Percentiles rank a stretch among this genome's conserved stretches.
phyloP scores from a whole-genome alignment of 441 rosid species.

The Omphalea diandra region DNA sequence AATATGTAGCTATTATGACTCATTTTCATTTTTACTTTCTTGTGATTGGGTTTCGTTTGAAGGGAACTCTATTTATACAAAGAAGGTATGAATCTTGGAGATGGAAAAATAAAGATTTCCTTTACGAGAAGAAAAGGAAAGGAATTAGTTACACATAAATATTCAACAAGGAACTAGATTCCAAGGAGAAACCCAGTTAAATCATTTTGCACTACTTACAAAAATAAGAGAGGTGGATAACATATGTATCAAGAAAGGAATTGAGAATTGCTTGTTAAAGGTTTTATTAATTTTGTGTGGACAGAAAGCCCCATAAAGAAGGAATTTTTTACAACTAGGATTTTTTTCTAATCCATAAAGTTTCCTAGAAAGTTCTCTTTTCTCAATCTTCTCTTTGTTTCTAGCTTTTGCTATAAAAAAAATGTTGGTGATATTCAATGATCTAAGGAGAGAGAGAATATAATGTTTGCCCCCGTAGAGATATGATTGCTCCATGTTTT shows the following conservation, averaged over 20 bases:
- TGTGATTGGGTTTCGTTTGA: neutral
- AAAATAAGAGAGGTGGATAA: neutral
- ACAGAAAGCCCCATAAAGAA: constrained; percentile 18
- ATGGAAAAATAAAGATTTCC: constrained; percentile 30
- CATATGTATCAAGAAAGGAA: constrained; percentile 39
- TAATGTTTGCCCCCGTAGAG: too few species aligned
- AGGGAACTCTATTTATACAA: constrained; percentile 16
- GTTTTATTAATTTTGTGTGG: neutral
- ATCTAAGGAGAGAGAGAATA: too few species aligned
- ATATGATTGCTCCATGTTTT: too few species aligned
- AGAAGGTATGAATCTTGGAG: constrained; percentile 1
- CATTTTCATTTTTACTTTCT: constrained; percentile 25
- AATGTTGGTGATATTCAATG: too few species aligned
- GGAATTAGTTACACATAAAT: constrained; percentile 36
- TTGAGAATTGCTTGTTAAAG: constrained; percentile 37
- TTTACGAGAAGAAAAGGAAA: constrained; percentile 38
- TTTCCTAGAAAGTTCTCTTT: constrained; percentile 15
- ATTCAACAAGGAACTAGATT: constrained; percentile 45
- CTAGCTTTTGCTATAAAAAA: too few species aligned
- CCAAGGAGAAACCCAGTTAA: constrained; percentile 30
- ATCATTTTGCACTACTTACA: too few species aligned
- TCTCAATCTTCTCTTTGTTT: neutral
- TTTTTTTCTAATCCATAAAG: constrained; percentile 3
- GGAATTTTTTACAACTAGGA: constrained; percentile 14
- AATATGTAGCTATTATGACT: constrained; percentile 23